These are phyloP conservation scores for Brassica juncea DNA, from an alignment of 345 rosid species.

Conservation along the genomic window DNA sequence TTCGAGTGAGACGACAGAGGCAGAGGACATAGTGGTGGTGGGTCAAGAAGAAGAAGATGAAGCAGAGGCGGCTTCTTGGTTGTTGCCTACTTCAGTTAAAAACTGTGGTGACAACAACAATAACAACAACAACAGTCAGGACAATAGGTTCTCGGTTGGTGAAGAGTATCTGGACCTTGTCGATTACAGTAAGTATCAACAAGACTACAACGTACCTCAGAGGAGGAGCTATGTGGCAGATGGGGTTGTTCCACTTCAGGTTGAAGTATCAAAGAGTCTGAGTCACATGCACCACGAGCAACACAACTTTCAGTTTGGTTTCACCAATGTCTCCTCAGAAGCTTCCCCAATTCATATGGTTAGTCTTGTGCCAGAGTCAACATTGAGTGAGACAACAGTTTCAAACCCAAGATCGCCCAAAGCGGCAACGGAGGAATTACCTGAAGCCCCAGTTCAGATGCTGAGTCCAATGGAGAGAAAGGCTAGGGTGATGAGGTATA, in stretches of 20 bases:
- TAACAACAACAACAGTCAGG: constrained; percentile 30
- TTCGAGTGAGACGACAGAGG: constrained; percentile 32
- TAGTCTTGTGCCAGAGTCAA: constrained; percentile 60
- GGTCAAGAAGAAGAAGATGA: constrained; percentile 54
- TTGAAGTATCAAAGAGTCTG: constrained; percentile 17
- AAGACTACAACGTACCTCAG: constrained; percentile 28
- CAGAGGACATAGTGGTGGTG: constrained; percentile 39
- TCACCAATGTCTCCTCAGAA: constrained; percentile 54
- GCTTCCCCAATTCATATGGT: constrained; percentile 49
- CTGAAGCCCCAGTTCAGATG: constrained; percentile 51
- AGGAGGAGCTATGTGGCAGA: constrained; percentile 30
- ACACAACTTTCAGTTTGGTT: constrained; percentile 48
- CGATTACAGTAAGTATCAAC: constrained; percentile 45
- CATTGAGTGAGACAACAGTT: constrained; percentile 56
- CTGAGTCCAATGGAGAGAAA: constrained; percentile 82
- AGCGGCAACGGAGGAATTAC: constrained; percentile 60
- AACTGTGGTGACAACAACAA: constrained; percentile 39
- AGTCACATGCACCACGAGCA: constrained; percentile 34
- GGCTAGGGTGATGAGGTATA: constrained; percentile 89
- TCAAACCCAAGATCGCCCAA: constrained; percentile 58
- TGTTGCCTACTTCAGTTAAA: constrained; percentile 51
- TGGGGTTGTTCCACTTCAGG: constrained; percentile 34
- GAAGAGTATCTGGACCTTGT: constrained; percentile 80
- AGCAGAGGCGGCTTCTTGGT: constrained; percentile 89
- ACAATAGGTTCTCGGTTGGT: constrained; percentile 48